Base-by-base conservation (phyloP, 108 stramenopile genomes). In the Chaetoceros muelleri region DNA sequence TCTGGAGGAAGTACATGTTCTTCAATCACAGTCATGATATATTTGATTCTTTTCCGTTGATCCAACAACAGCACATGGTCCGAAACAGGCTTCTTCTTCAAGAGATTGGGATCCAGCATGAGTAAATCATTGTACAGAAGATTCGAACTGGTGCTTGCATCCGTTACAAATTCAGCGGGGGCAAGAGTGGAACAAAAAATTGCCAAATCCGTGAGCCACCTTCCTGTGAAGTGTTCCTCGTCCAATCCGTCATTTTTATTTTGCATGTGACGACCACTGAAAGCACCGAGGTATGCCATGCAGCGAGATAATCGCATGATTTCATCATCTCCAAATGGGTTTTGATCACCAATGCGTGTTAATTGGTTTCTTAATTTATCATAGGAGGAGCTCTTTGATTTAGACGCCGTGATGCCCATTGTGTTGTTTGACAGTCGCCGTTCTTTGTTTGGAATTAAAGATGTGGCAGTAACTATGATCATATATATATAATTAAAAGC, bases 281-380 rank as follows among this genome's bases (percentile, higher is more conserved):
- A n/a, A n/a, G n/a, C n/a, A n/a, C n/a, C n/a, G n/a, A n/a, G n/a
- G n/a, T n/a, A n/a, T n/a, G n/a, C n/a, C n/a, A n/a, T n/a, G n/a
- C n/a, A n/a, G 7, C 66, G 53, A 52, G 75, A 71, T 28, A 81
- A 49, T n/a, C 60, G 57, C 3, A 61, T 8, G 2, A 81, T 44
- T 66, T 81, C 80, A 0, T 51, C 69, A 57, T 81, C 75, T 2
- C 80, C 80, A 65, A 76, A 81, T 2, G 80, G 80, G 57, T 70
- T 54, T 44, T 72, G 65, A 46, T 71, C 63, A 28, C 75, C 80
- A 7, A 80, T 10, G 8, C 13, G 5, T 13, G 34, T 10, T 13
- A 40, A 40, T 40, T 40, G 34, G 5, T 40, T 13, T 10, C 13
- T 40, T 5, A 40, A 13, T n/a, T n/a, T n/a, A 40, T 40, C 34